Conservation (phyloP, 805 yeast genomes). For the Ogataea pilisensis region DNA sequence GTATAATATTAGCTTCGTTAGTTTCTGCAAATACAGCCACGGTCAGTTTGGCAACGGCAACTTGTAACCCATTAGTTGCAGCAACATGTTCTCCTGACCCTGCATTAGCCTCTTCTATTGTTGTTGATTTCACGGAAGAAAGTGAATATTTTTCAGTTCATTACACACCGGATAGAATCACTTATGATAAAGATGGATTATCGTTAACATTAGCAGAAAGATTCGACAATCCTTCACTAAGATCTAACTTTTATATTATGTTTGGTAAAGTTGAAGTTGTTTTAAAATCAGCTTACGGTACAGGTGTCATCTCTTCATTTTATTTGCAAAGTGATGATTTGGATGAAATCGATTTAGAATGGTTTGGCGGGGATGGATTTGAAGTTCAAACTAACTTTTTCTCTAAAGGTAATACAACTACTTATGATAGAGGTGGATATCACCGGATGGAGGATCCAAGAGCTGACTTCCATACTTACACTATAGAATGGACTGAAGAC, state of each 20-base stretch:
- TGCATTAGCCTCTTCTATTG: conserved; percentile 58
- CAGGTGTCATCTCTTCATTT: conserved; percentile 76
- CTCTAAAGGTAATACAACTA: conserved; percentile 71
- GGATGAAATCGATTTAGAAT: conserved; percentile 88
- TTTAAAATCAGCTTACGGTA: conserved; percentile 69
- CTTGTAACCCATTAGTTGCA: conserved; percentile 31
- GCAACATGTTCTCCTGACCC: conserved; percentile 38
- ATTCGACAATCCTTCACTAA: conserved; percentile 74
- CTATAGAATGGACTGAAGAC: conserved; percentile 78
- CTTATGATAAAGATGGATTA: conserved; percentile 55
- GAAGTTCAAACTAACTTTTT: conserved; percentile 78
- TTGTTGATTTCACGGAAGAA: conserved; percentile 47
- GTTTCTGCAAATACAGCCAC: conserved; percentile 8
- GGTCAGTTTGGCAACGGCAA: conserved; percentile 14
- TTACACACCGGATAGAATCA: conserved; percentile 41
- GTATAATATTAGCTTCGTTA: conserved; percentile 3
- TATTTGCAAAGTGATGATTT: conserved; percentile 78
- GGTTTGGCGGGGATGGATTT: conserved; percentile 75
- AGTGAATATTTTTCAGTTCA: conserved; percentile 40
- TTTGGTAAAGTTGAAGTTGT: conserved; percentile 78
- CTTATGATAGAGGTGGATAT: conserved; percentile 77
- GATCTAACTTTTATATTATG: conserved; percentile 80
- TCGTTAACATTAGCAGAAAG: conserved; percentile 53
- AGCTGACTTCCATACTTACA: conserved; percentile 64
- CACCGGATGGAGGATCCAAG: conserved; percentile 58